Conservation (phyloP, 179 eudicot genomes). For the Beta corolliflora region DNA sequence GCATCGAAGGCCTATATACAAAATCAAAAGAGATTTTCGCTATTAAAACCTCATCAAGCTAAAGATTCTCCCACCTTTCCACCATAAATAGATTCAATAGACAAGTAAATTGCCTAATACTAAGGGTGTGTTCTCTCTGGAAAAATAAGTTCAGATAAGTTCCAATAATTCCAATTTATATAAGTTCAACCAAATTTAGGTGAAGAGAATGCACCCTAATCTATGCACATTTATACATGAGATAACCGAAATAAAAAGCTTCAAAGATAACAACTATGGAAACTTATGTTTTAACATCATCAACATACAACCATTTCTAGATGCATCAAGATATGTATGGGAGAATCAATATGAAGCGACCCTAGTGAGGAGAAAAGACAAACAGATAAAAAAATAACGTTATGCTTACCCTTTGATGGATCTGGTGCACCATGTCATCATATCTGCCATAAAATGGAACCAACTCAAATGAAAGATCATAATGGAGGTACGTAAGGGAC, state of each 20-base stretch:
- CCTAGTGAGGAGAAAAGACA: no score
- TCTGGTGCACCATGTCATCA: conserved; percentile 38
- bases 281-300: no score
- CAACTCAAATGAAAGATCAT: conserved; percentile 29
- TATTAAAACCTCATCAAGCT: neutral
- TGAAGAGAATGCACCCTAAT: neutral
- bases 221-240: no score
- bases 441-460: conserved; percentile 41
- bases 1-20: conserved; percentile 34
- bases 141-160: no score
- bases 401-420: conserved; percentile 32
- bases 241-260: no score
- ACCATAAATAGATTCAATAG: neutral
- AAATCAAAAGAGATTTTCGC: neutral
- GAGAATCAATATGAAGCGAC: no score
- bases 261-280: no score
- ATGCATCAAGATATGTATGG: no score
- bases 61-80: neutral
- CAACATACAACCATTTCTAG: no score
- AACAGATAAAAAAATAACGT: neutral
- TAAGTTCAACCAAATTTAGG: neutral
- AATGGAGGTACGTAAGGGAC: conserved; percentile 38
- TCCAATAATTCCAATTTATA: no score
- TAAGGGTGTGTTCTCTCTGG: no score
- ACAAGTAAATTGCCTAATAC: neutral